Conservation (phyloP, 805 yeast species). For the Zygotorulaspora sp. region DNA sequence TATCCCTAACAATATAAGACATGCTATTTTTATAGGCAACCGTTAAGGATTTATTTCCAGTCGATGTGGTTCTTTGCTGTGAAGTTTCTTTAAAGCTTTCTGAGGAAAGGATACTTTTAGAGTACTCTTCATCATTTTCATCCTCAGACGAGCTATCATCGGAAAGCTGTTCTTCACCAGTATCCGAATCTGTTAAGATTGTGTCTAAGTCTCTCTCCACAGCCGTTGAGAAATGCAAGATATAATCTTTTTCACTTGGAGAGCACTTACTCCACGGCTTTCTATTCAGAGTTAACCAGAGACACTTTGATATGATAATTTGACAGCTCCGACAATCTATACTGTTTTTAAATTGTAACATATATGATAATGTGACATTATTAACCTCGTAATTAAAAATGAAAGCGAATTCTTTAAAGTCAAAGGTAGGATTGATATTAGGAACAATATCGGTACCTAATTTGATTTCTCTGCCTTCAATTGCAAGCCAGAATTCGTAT, state of each 20-base stretch:
- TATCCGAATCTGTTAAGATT: slow-evolving; percentile 28
- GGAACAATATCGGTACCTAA: slow-evolving; percentile 43
- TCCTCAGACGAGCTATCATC: slow-evolving; percentile 38
- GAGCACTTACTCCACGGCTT: slow-evolving; percentile 44
- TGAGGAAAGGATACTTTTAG: slow-evolving; percentile 21
- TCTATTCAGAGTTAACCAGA: slow-evolving; percentile 59
- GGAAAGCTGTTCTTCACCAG: slow-evolving; percentile 32
- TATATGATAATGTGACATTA: slow-evolving; percentile 51
- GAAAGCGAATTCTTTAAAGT: slow-evolving; percentile 48
- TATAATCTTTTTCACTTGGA: slow-evolving; percentile 49
- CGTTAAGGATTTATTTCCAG: slow-evolving; percentile 58
- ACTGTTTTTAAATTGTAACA: slow-evolving; percentile 48
- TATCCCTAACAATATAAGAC: slow-evolving; percentile 74
- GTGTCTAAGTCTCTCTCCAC: slow-evolving; percentile 38
- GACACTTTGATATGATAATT: slow-evolving; percentile 43
- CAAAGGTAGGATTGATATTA: slow-evolving; percentile 62
- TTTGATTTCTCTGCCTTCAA: slow-evolving; percentile 32
- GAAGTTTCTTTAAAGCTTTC: slow-evolving; percentile 16
- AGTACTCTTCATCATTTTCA: slow-evolving; percentile 37
- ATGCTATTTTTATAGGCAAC: slow-evolving; percentile 68
- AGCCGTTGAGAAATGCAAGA: slow-evolving; percentile 49
- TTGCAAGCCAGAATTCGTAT: slow-evolving; percentile 52
- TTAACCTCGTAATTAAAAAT: slow-evolving; percentile 55
- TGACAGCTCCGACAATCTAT: slow-evolving; percentile 50
- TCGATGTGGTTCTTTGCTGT: slow-evolving; percentile 20